phyloP scores from a whole-genome alignment of 257 asterid species.

The Nicotiana attenuata region DNA sequence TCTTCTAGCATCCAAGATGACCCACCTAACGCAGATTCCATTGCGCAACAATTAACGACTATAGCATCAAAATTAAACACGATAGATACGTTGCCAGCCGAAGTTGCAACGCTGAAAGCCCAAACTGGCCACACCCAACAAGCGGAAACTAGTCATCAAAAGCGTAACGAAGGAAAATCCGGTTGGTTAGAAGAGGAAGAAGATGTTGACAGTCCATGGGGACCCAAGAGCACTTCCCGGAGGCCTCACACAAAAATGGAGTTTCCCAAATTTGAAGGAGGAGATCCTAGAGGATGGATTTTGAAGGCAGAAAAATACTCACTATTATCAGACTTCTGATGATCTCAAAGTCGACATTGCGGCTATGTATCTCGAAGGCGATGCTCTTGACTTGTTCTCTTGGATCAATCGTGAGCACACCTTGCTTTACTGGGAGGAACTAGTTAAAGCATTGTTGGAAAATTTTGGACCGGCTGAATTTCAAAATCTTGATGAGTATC shows the following conservation, averaged over 20 bases:
- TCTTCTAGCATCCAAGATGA: neutral
- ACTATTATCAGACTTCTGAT: neutral
- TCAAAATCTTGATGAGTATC: neutral
- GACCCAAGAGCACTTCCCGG: neutral
- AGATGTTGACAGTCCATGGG: neutral
- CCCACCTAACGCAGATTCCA: neutral
- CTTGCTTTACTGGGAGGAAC: neutral
- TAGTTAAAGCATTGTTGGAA: neutral
- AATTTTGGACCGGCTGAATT: neutral
- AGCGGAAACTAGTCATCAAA: too few species aligned
- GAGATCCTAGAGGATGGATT: neutral
- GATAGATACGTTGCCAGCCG: neutral
- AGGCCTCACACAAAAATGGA: neutral
- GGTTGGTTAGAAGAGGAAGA: neutral
- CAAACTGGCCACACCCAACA: neutral
- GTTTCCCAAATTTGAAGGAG: neutral
- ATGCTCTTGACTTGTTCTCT: neutral
- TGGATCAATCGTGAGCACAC: neutral
- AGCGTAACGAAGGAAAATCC: neutral
- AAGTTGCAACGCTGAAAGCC: neutral
- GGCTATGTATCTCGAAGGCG: neutral
- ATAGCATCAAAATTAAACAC: neutral
- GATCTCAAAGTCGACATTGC: neutral
- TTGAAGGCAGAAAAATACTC: neutral
- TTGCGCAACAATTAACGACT: neutral